A percentile compares a stretch with the other conserved stretches of the same genome.
phyloP scores from a whole-genome alignment of 2,329 filamentous ascomycete genomes.

The Ophiocordyceps unilateralis region DNA sequence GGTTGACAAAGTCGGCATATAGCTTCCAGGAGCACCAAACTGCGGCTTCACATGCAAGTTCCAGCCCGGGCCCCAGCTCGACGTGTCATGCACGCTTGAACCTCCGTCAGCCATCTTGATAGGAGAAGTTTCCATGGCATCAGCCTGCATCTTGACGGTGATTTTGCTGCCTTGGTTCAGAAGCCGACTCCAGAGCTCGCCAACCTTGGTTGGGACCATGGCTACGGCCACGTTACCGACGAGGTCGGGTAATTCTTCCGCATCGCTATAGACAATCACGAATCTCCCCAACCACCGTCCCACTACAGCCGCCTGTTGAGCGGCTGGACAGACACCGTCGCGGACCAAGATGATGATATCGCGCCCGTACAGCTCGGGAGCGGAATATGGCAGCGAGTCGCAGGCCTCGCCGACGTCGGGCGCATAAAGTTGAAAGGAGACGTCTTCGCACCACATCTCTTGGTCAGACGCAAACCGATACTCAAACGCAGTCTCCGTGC shows the following conservation, averaged over 20 bases:
- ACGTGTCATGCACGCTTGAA: constrained; percentile 31
- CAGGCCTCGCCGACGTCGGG: too few species aligned
- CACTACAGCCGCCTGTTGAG: constrained; percentile 34
- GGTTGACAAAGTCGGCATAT: constrained; percentile 42
- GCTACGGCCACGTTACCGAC: constrained; percentile 19
- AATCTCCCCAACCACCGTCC: constrained; percentile 39
- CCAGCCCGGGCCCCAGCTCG: constrained; percentile 45
- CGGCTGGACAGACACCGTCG: constrained; percentile 39
- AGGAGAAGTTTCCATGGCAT: too few species aligned
- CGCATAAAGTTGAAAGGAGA: too few species aligned
- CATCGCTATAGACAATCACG: constrained; percentile 44
- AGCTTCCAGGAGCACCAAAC: constrained; percentile 36
- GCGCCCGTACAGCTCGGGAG: constrained; percentile 30
- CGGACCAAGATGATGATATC: constrained; percentile 42
- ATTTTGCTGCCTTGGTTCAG: constrained; percentile 26
- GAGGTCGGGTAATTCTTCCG: constrained; percentile 13
- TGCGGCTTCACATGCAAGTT: constrained; percentile 40
- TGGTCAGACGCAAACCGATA: too few species aligned
- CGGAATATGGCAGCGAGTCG: constrained; percentile 29
- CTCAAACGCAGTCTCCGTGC: constrained; percentile 19
- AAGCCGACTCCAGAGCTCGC: constrained; percentile 23
- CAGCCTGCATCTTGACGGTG: constrained; percentile 25
- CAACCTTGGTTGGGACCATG: constrained; percentile 24
- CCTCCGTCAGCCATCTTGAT: constrained; percentile 26
- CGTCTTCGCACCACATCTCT: too few species aligned